Base-by-base conservation (phyloP, 768 basidiomycete genomes). In the Auricularia sp. region DNA sequence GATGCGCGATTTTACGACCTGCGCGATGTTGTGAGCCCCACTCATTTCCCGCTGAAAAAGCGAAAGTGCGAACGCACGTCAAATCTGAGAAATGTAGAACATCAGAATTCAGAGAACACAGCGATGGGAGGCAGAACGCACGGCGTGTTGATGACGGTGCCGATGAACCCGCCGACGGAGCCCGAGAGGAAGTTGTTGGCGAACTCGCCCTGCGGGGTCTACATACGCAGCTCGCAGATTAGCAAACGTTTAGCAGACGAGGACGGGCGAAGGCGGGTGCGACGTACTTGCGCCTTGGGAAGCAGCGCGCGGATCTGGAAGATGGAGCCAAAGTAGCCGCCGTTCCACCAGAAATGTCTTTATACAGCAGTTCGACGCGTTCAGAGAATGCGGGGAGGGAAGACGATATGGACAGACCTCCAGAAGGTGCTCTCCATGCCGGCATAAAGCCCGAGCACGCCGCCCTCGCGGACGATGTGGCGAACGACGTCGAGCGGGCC, bases 361-460 rank as follows among this genome's bases (percentile, higher is more conserved):
- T 53, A 47, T 56, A 44, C 35, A 29, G 29, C 61, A 36, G 43
- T 63, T 62, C 65, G 35, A 47, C 44, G 36, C 5, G 3, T 16
- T 35, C 43, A 6, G 18, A 43, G 42, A 59, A 36, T 44, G 10
- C 18, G 43, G 18, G 43, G 34, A 53, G 51, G 58, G n/a, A 54
- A 62, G n/a, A 36, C 58, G 23, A 14, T 42, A 7, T 36, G 47
- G 21, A 61, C 77, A 42, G 64, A 91, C 91, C 95, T 84, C 96
- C 96, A 98, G 78, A 98, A 96, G 2, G 96, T 98, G 12, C 93
- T 84, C 73, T 98, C 97, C 90, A 98, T 95, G 42, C 97, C 95
- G 29, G 85, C 85, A 72, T 98, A 98, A 33, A 98, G 76, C 21
- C 93, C 95, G 0, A 98, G 76, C 3, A 90, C 61, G 35, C 96